These are phyloP conservation scores for Wickerhamomyces bovis DNA, from an alignment of 805 yeast species.

Conservation along the genomic window DNA sequence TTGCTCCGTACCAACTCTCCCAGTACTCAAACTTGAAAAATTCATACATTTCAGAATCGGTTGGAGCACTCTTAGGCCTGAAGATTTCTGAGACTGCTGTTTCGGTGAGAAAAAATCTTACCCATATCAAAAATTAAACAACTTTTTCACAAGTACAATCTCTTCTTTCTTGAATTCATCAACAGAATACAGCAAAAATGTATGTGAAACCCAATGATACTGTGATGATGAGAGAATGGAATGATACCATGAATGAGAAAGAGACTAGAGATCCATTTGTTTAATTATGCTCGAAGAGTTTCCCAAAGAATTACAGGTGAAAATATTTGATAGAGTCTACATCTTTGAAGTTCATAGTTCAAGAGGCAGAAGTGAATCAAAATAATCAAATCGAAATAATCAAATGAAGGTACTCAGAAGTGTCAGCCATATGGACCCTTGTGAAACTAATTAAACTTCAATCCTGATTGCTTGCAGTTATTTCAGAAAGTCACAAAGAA, in stretches of 20 bases:
- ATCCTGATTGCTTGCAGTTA: too few relatives aligned
- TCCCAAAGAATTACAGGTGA: not conserved
- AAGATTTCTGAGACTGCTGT: not conserved
- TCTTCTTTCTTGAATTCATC: conserved; percentile 8
- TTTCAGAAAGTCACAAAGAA: not conserved
- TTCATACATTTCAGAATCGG: not conserved
- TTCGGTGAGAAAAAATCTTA: conserved; percentile 8
- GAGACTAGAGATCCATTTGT: not conserved
- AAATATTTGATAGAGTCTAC: too few relatives aligned
- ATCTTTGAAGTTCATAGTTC: too few relatives aligned
- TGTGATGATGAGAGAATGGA: not conserved
- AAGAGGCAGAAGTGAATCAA: not conserved
- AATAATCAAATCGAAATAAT: too few relatives aligned
- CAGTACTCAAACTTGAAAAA: not conserved
- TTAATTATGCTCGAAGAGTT: not conserved
- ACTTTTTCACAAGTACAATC: not conserved
- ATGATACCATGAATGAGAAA: not conserved
- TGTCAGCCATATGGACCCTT: too few relatives aligned
- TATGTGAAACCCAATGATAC: conserved; percentile 12
- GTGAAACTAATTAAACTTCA: too few relatives aligned
- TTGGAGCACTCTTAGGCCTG: not conserved
- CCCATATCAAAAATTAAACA: conserved; percentile 1
- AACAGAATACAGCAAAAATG: conserved; percentile 22
- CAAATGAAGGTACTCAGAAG: too few relatives aligned
- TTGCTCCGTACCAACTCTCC: not conserved